A percentile compares a stretch with the other conserved stretches of the same genome.
Evolutionary conservation across 163 green algal genomes (phyloP).

Genomic region (Chlamydomonas reinhardtii): DNA sequence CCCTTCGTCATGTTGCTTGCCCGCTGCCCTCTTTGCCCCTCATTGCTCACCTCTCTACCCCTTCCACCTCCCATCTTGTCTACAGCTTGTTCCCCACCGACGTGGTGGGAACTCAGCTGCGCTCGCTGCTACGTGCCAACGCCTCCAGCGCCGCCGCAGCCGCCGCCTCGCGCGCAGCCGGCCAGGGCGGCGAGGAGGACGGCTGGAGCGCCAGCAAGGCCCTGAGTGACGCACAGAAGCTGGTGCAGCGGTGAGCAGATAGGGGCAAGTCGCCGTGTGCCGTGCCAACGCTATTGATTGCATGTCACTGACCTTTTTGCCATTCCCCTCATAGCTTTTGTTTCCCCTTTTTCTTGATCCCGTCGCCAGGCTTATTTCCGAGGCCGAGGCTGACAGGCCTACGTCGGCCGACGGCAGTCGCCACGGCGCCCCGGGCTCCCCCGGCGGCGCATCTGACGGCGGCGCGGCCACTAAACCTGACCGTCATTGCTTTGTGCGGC

Average conservation of each 20-base stretch:
- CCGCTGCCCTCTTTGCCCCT: neutral
- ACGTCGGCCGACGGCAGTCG: neutral
- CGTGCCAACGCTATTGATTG: too few species aligned
- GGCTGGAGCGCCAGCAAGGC: constrained; percentile 17
- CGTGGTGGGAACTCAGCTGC: constrained; percentile 28
- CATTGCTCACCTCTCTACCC: neutral
- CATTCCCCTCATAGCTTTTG: too few species aligned
- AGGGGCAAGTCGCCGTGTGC: too few species aligned
- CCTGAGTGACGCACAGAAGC: constrained; percentile 17
- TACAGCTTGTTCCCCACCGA: constrained; percentile 14
- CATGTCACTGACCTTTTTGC: too few species aligned
- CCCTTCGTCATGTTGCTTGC: too few species aligned
- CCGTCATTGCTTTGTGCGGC: neutral
- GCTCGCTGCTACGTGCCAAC: constrained; percentile 5
- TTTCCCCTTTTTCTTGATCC: neutral
- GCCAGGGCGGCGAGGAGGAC: neutral
- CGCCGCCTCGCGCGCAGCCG: neutral
- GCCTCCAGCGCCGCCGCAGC: neutral
- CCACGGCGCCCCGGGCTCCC: neutral
- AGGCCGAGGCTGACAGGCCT: neutral
- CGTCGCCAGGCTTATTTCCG: neutral
- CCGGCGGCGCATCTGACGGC: neutral
- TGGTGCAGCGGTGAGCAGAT: constrained; percentile 12
- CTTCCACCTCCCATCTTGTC: neutral
- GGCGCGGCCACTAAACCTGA: neutral